Evolutionary conservation across 192 early-diverging fungal genomes (phyloP).

Genomic region (Cetraspora pellucida): DNA sequence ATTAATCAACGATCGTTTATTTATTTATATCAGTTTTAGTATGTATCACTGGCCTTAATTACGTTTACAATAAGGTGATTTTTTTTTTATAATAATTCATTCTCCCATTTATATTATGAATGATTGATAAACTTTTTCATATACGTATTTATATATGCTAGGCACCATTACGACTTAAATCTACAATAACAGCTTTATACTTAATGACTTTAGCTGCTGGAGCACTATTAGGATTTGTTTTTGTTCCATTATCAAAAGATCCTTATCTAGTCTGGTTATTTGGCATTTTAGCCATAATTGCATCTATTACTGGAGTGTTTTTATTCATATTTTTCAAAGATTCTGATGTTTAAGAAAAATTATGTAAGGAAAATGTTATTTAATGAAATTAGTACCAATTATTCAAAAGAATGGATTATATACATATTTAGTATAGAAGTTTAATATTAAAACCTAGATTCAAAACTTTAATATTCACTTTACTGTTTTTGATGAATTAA

Average conservation of each 20-base stretch:
- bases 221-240: slow-evolving; percentile 56
- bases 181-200: slow-evolving; percentile 73
- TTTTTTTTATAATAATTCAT: no score
- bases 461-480: no score
- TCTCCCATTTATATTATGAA: neutral
- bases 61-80: no score
- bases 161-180: slow-evolving; percentile 66
- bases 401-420: no score
- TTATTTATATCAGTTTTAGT: neutral
- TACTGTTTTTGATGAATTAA: no score
- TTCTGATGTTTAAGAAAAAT: slow-evolving; percentile 27
- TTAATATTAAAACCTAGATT: no score
- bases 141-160: neutral
- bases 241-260: slow-evolving; percentile 59
- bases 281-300: slow-evolving; percentile 50
- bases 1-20: neutral
- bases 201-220: slow-evolving; percentile 60
- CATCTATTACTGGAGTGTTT: slow-evolving; percentile 19
- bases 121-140: neutral
- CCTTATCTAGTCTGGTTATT: slow-evolving; percentile 68
- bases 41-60: no score
- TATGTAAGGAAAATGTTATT: neutral
- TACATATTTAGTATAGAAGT: no score
- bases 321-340: slow-evolving; percentile 33
- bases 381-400: no score